phyloP scores from a whole-genome alignment of 73 alveolate genomes.

The Symbiodinium pilosum region DNA sequence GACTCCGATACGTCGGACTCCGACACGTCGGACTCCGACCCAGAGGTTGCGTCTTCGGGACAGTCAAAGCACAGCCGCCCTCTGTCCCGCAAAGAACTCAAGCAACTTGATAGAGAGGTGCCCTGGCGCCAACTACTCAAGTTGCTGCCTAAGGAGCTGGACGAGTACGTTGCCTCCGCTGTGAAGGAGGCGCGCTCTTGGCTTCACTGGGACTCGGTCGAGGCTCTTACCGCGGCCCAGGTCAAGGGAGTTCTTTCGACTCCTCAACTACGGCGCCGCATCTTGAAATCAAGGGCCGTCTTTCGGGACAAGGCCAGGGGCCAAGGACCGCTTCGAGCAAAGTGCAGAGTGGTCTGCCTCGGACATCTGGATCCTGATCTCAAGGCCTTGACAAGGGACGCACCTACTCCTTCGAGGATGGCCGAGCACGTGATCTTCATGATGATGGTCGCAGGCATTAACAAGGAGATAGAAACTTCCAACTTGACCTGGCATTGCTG shows the following conservation, averaged over 20 bases:
- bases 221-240: not conserved
- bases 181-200: not conserved
- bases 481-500: not conserved
- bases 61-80: too few relatives aligned
- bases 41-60: too few relatives aligned
- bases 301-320: not conserved
- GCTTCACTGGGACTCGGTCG: constrained; percentile 4
- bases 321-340: not conserved
- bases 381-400: not conserved
- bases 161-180: constrained; percentile 13
- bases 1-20: not conserved
- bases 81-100: constrained; percentile 30
- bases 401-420: constrained; percentile 17
- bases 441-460: not conserved
- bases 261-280: not conserved
- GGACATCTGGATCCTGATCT: constrained; percentile 28
- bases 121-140: constrained; percentile 20
- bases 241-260: not conserved
- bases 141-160: not conserved
- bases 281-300: not conserved
- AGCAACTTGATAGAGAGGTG: constrained; percentile 1
- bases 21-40: too few relatives aligned
- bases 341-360: constrained; percentile 7
- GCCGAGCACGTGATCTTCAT: constrained; percentile 13
- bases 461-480: not conserved